Base-by-base conservation (phyloP, 306 rosid genomes). In the Medicago lupulina region DNA sequence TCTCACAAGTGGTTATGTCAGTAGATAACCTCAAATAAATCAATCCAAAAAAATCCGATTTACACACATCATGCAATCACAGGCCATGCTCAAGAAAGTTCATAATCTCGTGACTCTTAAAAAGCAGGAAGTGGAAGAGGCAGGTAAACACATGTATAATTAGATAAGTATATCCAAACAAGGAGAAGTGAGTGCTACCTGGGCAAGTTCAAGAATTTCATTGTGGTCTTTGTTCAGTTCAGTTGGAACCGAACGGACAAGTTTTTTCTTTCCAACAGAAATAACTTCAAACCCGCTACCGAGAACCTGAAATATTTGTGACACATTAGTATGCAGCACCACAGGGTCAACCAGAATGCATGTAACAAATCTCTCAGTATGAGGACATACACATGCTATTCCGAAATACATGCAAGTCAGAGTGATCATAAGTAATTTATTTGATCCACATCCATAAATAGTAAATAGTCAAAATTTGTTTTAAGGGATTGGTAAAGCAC, bases 141-240 rank as follows among this genome's bases (percentile, higher is more conserved):
- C 68, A 23, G 3, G 53, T 66, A 41, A 41, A 7, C 2, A 16
- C 53, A 0, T 66, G 53, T 66, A 3, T 66, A 17, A 39, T 65
- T 65, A 40, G 70, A 39, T 65, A 39, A 40, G 70, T 40, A 17
- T 40, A 39, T 67, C 36, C 8, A 10, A 17, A 67, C 40, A 67
- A 25, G 39, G 67, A 71, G 38, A 50, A 67, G 69, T 7, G 70
- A 53, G 44, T 68, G 23, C 59, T 82, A 95, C 99, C 99, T 95
- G 99, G 76, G 99, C 97, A 17, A 95, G 97, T 91, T 95, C 97
- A 64, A 95, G 85, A 84, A 95, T 90, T 85, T 89, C 99, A 46
- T 92, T 95, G 82, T 92, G 99, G 81, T 95, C 99, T 83, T 90
- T 95, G 87, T 95, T 95, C 88, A 95, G 84, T 77, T 95, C 99